These are phyloP conservation scores for Saksenaea vasiformis DNA, from an alignment of 371 early-diverging fungal species.

Conservation along the genomic window DNA sequence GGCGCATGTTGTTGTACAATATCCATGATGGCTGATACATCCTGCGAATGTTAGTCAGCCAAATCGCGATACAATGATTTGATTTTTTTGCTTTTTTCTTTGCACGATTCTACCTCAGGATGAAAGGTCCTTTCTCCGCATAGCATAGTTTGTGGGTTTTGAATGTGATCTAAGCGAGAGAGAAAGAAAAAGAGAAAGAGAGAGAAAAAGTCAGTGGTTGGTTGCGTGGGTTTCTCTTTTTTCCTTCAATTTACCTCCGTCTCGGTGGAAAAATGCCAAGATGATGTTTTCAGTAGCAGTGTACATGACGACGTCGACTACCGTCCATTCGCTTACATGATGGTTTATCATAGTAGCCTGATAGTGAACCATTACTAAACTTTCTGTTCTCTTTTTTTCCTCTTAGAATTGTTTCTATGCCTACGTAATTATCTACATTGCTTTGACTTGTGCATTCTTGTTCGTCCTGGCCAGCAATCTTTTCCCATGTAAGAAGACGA, in stretches of 20 bases:
- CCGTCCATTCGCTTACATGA: conserved; percentile 39
- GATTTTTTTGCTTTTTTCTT: neutral
- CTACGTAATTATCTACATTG: neutral
- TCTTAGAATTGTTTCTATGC: neutral
- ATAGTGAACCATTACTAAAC: neutral
- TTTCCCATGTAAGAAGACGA: conserved; percentile 8
- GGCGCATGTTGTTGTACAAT: neutral
- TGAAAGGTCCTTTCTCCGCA: conserved; percentile 2
- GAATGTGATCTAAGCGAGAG: neutral
- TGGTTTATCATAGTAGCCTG: neutral
- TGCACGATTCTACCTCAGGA: neutral
- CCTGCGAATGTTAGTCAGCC: neutral
- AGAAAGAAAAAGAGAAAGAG: too few relatives aligned
- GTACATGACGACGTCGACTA: conserved; percentile 59
- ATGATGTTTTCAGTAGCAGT: conserved; percentile 55
- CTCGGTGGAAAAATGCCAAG: conserved; percentile 54
- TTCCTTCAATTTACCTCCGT: conserved; percentile 14
- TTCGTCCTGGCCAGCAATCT: neutral
- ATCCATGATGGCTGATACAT: neutral
- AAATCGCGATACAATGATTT: neutral
- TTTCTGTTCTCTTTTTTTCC: neutral
- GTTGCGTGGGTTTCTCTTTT: neutral
- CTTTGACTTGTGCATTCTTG: neutral
- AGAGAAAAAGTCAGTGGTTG: neutral
- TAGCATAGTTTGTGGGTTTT: neutral